Conservation (phyloP, 345 rosid genomes). For the Eucalyptus curtisii region DNA sequence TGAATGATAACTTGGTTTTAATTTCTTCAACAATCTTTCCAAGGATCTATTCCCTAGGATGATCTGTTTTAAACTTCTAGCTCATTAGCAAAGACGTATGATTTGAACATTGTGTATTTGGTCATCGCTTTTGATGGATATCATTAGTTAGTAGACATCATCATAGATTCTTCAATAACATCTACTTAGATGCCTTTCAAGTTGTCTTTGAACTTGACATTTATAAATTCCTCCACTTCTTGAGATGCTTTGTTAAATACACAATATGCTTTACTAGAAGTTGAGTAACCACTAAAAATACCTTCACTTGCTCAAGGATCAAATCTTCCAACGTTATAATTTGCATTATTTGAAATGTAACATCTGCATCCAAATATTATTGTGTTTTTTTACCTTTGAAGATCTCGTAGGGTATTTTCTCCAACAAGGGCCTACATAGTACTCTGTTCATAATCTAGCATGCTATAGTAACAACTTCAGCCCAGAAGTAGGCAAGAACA, state of each 20-base stretch:
- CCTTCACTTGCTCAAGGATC: background rate
- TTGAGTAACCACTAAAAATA: background rate
- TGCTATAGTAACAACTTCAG: background rate
- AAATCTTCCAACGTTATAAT: background rate
- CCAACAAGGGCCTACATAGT: background rate
- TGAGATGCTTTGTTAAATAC: background rate
- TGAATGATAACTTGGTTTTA: background rate
- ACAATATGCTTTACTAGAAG: background rate
- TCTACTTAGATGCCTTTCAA: background rate
- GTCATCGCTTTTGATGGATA: background rate
- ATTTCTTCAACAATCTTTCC: background rate
- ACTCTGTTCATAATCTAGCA: background rate
- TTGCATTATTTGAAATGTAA: background rate
- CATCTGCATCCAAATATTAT: background rate
- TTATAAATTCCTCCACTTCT: no score
- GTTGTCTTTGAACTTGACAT: no score
- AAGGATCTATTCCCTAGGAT: background rate
- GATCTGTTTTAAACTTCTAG: background rate
- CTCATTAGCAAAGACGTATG: background rate
- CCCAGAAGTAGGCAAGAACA: no score
- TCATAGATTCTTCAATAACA: background rate
- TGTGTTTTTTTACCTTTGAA: no score
- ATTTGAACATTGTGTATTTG: background rate
- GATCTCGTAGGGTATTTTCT: background rate
- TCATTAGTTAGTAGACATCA: background rate